Base-by-base conservation (phyloP, 768 basidiomycete genomes). In the Phaeolepiota aurea region DNA sequence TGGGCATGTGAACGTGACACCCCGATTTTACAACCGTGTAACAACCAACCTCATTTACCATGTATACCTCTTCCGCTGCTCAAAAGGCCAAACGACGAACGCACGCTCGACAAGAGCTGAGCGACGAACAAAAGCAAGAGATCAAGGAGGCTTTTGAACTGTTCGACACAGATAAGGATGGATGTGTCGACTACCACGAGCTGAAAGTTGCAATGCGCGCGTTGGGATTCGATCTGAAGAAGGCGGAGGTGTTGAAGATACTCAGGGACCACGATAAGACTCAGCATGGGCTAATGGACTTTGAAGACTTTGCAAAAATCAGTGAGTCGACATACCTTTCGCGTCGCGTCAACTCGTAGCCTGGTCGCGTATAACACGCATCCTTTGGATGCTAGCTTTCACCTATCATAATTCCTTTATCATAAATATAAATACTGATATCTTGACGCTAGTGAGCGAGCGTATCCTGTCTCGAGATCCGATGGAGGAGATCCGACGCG, bases 141-240 rank as follows among this genome's bases (percentile, higher is more conserved):
- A 93, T 98, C 41, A 92, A 92, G 61, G 96, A 99, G 55, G 96
- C 96, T 0, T 99, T 99, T 54, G 94, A 98, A 62, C 81, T 99
- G 41, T 99, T 99, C 57, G 96, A 99, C 65, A 88, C 92, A 33
- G 96, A 99, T 74, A 96, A 97, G 69, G 96, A 99, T 55, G 89
- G 89, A 22, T 80, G 76, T 38, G 71, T 98, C 42, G 96, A 97
- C 65, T 98, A 98, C 64, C 96, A 99, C 65, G 96, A 99, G 58
- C 76, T 98, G 53, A 99, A 98, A 63, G 96, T 99, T 54, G 92
- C 94, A 38, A 93, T 99, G 89, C 77, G 96, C 33, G 96, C 96
- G 1, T 66, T 99, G 44, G 96, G 96, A 1, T 98, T 98, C 58
- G 96, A 98, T 59, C 59, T 96, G 66, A 98, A 98, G 72, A 99